Base-by-base conservation (phyloP, 805 yeast species). In the Cyberlindnera mrakii region DNA sequence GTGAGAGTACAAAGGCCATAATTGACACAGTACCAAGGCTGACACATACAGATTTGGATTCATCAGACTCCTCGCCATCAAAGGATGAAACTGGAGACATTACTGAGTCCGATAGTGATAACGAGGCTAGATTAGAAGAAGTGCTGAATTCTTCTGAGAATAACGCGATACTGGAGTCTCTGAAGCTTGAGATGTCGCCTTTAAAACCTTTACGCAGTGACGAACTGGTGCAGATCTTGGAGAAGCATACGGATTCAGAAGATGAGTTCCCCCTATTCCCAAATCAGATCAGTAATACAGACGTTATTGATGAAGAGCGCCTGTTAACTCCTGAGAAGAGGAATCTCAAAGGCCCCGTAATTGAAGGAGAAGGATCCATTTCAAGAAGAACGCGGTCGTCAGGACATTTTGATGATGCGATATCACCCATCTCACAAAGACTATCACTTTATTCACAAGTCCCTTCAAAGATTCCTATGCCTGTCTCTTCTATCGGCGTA, bases 381-480 rank as follows among this genome's bases (percentile, higher is more conserved):
- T 45, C 44, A 35, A 50, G 44, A 37, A 45, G 50, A 44, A 46
- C 47, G 16, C 35, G 47, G 37, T 6, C 37, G 5, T 17, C 10
- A 10, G 25, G 17, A 11, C 18, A 10, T 13, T 6, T 15, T 30
- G 35, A 40, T 38, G 43, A 37, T n/a, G 35, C 34, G 7, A 41
- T 43, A 37, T 47, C 51, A 1, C 52, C 54, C 2, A 45, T 44
- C 27, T 42, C 41, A 27, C 35, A 31, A 33, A 42, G 41, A 34
- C 37, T 44, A 43, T 43, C 40, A 14, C 39, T 32, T 9, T 33
- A 38, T 13, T 42, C 48, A 15, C 46, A 34, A 34, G 29, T 39
- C 18, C 52, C 47, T 36, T 51, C 58, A 31, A 38, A 45, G 27
- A 55, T 54, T 14, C 59, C 59, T 4, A 37, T 51, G 25, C 53